These are phyloP conservation scores for Lipomyces starkeyi DNA, from an alignment of 805 yeast genomes.

Conservation along the genomic window DNA sequence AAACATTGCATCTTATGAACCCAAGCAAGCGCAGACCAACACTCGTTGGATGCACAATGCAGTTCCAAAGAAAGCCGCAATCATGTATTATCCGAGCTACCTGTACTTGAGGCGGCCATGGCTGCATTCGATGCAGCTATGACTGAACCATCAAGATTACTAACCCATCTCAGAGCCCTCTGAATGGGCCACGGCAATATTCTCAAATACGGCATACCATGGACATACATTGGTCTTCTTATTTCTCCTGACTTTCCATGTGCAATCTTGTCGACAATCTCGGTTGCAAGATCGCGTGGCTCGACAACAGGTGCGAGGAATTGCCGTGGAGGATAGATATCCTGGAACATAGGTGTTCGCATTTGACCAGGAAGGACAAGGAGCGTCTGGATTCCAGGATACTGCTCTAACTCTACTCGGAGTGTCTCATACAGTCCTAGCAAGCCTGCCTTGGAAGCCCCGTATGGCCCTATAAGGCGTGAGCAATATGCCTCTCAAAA, in stretches of 20 bases:
- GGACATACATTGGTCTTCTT: constrained; percentile 76
- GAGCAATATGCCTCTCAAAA: background rate
- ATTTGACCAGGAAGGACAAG: constrained; percentile 89
- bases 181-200: constrained; percentile 63
- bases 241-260: constrained; percentile 72
- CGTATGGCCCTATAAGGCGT: constrained; percentile 63
- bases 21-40: background rate
- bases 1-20: background rate
- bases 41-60: background rate
- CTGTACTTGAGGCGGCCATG: constrained; percentile 2
- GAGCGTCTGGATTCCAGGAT: constrained; percentile 67
- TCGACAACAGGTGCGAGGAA: constrained; percentile 83
- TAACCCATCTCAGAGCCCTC: constrained; percentile 52
- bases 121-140: constrained; percentile 19
- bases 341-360: constrained; percentile 69
- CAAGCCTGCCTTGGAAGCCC: constrained; percentile 88
- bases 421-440: constrained; percentile 85
- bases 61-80: background rate
- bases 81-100: background rate
- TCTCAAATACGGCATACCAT: constrained; percentile 72
- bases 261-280: constrained; percentile 61
- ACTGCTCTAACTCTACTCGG: constrained; percentile 64
- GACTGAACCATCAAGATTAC: constrained; percentile 68
- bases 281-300: constrained; percentile 66
- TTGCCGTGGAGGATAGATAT: constrained; percentile 74